These are phyloP conservation scores for Gossypium laxum DNA, from an alignment of 441 rosid genomes.

Conservation along the genomic window DNA sequence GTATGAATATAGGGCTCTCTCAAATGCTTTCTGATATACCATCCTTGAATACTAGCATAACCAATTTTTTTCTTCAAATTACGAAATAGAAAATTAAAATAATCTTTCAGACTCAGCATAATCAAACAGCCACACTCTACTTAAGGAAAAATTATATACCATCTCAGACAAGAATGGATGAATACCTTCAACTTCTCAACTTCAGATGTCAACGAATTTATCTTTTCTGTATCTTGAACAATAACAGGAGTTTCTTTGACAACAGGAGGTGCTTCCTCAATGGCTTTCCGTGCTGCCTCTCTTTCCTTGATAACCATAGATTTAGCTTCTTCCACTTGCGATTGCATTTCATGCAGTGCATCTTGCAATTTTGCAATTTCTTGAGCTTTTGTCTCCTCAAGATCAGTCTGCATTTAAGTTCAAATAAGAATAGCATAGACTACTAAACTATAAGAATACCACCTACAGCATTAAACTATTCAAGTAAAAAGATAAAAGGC, in stretches of 20 bases:
- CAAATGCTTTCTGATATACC: not conserved
- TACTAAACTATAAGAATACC: not conserved
- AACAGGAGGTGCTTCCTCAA: constrained; percentile 75
- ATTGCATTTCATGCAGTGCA: constrained; percentile 52
- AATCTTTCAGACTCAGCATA: constrained; percentile 3
- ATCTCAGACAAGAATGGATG: not conserved
- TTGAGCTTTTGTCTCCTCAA: constrained; percentile 88
- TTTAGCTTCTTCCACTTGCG: constrained; percentile 69
- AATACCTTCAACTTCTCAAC: constrained; percentile 78
- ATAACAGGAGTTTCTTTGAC: constrained; percentile 77
- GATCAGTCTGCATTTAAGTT: constrained; percentile 54
- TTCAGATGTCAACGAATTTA: constrained; percentile 53
- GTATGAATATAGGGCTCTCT: not conserved
- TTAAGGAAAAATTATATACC: constrained; percentile 8
- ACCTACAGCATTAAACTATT: not conserved
- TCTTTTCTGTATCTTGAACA: constrained; percentile 74
- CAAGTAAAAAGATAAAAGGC: not conserved
- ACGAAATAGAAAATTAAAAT: not conserved
- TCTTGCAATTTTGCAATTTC: constrained; percentile 80
- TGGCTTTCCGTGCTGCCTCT: constrained; percentile 78
- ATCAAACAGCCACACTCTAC: not conserved
- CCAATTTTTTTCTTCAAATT: not conserved
- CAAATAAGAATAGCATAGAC: constrained; percentile 8
- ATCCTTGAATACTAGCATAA: not conserved
- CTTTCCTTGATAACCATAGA: constrained; percentile 59